A percentile compares a stretch with the other conserved stretches of the same genome.
Evolutionary conservation across 2,329 filamentous ascomycete genomes (phyloP).

Genomic region (Penicillium sumatraense): DNA sequence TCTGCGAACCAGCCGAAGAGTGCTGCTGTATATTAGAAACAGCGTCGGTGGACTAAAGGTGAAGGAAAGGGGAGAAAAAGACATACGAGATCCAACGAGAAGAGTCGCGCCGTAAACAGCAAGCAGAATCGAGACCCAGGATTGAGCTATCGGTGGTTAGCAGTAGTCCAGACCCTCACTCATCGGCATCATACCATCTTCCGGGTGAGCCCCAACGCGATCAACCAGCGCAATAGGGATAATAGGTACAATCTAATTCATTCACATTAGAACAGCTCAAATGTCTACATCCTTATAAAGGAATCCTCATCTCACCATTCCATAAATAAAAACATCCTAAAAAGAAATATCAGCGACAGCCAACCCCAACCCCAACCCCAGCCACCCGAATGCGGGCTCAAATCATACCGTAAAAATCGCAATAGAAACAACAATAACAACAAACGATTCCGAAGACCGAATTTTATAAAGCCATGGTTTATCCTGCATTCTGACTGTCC

Average conservation of each 20-base stretch:
- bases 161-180: too few species aligned
- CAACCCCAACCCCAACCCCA: background rate
- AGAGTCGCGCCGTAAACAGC: constrained; percentile 72
- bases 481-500: too few species aligned
- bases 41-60: background rate
- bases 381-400: too few species aligned
- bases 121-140: constrained; percentile 71
- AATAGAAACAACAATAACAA: constrained; percentile 43
- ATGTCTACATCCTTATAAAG: too few species aligned
- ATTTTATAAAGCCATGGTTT: constrained; percentile 31
- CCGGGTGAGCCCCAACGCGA: constrained; percentile 40
- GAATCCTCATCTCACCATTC: constrained; percentile 41
- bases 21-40: background rate
- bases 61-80: background rate
- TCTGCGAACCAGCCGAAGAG: constrained; percentile 34
- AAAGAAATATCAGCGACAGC: constrained; percentile 1
- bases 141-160: constrained; percentile 55
- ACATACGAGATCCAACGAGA: constrained; percentile 50
- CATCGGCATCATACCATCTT: constrained; percentile 43
- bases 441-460: constrained; percentile 46
- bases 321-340: constrained; percentile 48
- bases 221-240: constrained; percentile 66
- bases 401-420: constrained; percentile 46
- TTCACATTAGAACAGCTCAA: too few species aligned
- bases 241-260: constrained; percentile 71